Base-by-base conservation (phyloP, 1,284 basidiomycete genomes). In the Trametes versicolor region DNA sequence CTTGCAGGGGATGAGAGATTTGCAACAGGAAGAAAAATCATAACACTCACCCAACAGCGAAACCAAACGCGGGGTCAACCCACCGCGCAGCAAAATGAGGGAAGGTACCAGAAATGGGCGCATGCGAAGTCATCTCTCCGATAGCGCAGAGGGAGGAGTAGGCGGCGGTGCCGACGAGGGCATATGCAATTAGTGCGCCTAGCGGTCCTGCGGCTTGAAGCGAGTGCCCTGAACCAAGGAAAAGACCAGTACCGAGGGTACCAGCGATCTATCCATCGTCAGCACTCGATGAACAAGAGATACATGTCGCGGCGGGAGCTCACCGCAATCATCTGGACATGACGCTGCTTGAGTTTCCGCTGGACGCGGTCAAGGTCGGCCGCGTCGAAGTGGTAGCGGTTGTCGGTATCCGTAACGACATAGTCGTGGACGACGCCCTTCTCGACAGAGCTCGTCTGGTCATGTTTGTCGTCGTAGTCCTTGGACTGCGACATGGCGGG, bases 161-260 rank as follows among this genome's bases (percentile, higher is more conserved):
- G 17, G 87, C 84, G 34, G 89, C 85, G 2, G 86, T 85, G 37
- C 85, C 87, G 36, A 90, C 86, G 60, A 90, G 77, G 0, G 75
- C 74, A 71, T 89, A 91, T 10, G 86, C 87, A 51, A 91, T 79
- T 62, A 89, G 80, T 39, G 88, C 87, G 63, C 85, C 90, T 50
- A 84, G 76, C 49, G 86, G 90, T 17, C 90, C 89, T 60, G 86
- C 85, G 15, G 73, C 76, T 15, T 75, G 71, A 17, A 91, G 79
- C 4, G 88, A 83, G 59, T 83, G 79, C 23, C 94, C 94, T 15
- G 91, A 89, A 67, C 93, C 93, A 48, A 96, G 82, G 81, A 96
- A 96, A 23, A 94, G 82, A 74, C 92, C 93, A 1, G 92, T 94
- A 49, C 90, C 90, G 65, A 92, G 86, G 36, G 88, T 90, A 41